These are phyloP conservation scores for Lepiota venenata DNA, from an alignment of 768 basidiomycete genomes.

Conservation along the genomic window DNA sequence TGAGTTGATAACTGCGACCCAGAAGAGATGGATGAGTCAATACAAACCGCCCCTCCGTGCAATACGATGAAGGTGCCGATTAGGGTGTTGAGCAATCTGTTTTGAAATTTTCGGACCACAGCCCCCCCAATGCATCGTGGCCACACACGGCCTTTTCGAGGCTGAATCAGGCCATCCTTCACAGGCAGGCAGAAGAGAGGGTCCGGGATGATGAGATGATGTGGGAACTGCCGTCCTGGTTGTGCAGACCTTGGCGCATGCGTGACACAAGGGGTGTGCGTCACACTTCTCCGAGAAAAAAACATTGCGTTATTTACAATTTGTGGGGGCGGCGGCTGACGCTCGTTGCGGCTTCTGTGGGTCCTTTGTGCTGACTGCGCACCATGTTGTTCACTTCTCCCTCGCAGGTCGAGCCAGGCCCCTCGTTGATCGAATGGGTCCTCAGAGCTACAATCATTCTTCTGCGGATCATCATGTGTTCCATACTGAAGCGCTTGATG, in stretches of 20 bases:
- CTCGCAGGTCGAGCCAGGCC: not conserved
- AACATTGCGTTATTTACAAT: too few relatives aligned
- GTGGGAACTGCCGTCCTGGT: not conserved
- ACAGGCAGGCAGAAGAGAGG: not conserved
- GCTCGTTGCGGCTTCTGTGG: not conserved
- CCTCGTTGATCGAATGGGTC: not conserved
- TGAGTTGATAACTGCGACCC: not conserved
- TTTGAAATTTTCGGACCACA: constrained; percentile 5
- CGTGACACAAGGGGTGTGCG: too few relatives aligned
- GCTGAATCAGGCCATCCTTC: not conserved
- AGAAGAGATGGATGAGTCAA: constrained; percentile 5
- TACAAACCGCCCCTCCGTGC: not conserved
- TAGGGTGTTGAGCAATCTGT: not conserved
- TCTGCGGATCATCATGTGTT: not conserved
- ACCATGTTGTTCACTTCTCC: not conserved
- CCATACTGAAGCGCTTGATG: constrained; percentile 6
- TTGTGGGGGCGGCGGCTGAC: constrained; percentile 9
- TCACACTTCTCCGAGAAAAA: too few relatives aligned
- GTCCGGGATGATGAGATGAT: not conserved
- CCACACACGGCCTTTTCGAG: not conserved
- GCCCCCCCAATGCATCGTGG: not conserved
- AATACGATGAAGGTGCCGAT: not conserved
- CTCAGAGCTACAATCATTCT: not conserved
- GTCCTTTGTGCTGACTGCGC: not conserved
- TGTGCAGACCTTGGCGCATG: too few relatives aligned